Conservation (phyloP, 2,329 filamentous ascomycete genomes). For the Trichoderma citrinoviride region DNA sequence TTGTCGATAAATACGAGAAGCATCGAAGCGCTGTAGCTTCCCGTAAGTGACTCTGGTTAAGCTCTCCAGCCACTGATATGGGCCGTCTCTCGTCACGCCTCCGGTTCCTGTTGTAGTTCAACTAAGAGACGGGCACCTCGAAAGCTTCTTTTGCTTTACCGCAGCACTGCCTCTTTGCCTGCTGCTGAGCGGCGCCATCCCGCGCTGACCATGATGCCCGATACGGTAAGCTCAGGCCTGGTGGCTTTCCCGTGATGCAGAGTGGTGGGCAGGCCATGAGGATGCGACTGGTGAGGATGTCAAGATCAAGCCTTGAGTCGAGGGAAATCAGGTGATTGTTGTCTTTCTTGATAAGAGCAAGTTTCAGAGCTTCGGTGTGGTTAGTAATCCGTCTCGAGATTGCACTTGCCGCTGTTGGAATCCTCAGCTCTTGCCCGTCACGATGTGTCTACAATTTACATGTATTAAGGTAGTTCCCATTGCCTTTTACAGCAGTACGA, state of each 20-base stretch:
- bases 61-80: not conserved
- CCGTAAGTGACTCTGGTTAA: not conserved
- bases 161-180: conserved; percentile 12
- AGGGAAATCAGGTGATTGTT: no score
- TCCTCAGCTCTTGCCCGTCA: no score
- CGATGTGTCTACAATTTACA: no score
- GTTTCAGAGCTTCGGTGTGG: no score
- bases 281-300: not conserved
- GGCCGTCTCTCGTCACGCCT: not conserved
- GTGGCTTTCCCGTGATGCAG: conserved; percentile 1
- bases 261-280: not conserved
- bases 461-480: no score
- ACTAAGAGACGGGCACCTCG: not conserved
- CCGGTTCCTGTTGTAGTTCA: not conserved
- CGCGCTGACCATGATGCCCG: not conserved
- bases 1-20: not conserved
- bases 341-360: not conserved
- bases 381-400: not conserved
- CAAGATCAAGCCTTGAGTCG: not conserved
- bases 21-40: not conserved
- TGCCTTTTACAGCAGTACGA: no score
- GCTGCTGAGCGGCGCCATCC: conserved; percentile 4
- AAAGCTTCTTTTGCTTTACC: not conserved
- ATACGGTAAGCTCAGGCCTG: not conserved
- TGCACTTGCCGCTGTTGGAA: not conserved